Evolutionary conservation across 805 yeast species (phyloP), one percentile per base, ranked within the genome.

Genomic region (Candida morakotiae): DNA sequence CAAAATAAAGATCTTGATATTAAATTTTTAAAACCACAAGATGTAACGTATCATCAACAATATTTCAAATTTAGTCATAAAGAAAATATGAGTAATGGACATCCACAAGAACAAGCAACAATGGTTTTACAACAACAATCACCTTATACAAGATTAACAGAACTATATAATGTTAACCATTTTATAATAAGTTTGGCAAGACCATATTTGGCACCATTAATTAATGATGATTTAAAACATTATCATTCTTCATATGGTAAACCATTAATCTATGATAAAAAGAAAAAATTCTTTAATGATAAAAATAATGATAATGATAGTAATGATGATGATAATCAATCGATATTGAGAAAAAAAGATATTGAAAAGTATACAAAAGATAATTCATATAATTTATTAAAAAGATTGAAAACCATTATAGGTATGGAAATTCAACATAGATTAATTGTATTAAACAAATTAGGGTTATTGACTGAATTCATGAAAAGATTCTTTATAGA

Each of bases 81-180:
- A 26, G 43, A 18, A 20, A 34, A 18, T 42, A 34, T 23, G 9
- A 39, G 18, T 49, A 48, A 47, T 20, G 48, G 18, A 47, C 48
- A 48, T 22, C 47, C 47, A 19, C 47, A 53, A n/a, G 28, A 28
- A 5, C 15, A 34, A 16, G 32, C 31, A 22, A 28, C 38, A 4
- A 19, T 26, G 22, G 32, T 32, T 3, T 40, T 55, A 14, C 56
- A 55, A 42, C 64, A 62, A 15, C 58, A 58, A 33, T 59, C 70
- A 9, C 96, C 97, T 0, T 91, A 91, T 54, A 84, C 93, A 1
- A 68, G 96, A 38, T 71, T 91, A 33, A 83, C 96, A 0, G 98
- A 93, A 56, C 70, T 91, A 41, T 93, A 91, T 67, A 93, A 93
- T 51, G 98, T 93, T 17, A 93, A 93, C 59, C 94, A 89, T 58